Evolutionary conservation across 352 stramenopile genomes (phyloP).

Genomic region (Elongisporangium undulatum): DNA sequence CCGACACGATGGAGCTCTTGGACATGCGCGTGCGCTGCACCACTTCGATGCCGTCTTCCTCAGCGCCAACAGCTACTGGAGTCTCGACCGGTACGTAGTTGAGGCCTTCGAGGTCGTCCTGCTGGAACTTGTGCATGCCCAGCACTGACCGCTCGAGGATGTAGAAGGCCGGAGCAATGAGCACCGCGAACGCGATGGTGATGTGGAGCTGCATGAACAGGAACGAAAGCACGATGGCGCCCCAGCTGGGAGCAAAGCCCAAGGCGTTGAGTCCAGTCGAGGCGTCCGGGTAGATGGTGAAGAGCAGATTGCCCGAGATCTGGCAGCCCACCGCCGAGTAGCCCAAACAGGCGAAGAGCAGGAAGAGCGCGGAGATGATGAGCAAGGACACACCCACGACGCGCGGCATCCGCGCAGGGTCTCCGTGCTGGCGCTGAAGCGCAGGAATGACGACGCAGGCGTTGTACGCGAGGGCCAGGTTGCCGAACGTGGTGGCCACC

Average conservation of each 20-base stretch:
- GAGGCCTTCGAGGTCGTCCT: conserved; percentile 21
- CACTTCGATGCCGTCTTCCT: too few relatives aligned
- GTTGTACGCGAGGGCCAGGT: conserved; percentile 39
- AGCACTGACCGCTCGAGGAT: conserved; percentile 43
- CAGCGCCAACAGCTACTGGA: too few relatives aligned
- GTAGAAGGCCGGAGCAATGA: conserved; percentile 50
- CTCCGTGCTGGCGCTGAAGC: conserved; percentile 44
- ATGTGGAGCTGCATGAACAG: conserved; percentile 42
- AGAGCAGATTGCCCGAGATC: conserved; percentile 50
- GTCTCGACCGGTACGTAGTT: too few relatives aligned
- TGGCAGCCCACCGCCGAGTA: conserved; percentile 48
- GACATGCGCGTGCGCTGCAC: too few relatives aligned
- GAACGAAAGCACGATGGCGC: conserved; percentile 32
- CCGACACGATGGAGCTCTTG: too few relatives aligned
- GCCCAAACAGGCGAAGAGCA: conserved; percentile 27
- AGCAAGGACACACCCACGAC: conserved; percentile 45
- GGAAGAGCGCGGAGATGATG: conserved; percentile 44
- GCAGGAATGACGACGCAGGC: conserved; percentile 48
- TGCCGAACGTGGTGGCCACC: conserved; percentile 45
- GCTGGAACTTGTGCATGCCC: conserved; percentile 39
- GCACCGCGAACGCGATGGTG: conserved; percentile 35
- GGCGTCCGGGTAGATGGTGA: conserved; percentile 38
- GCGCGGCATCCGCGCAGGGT: conserved; percentile 45
- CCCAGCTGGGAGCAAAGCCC: conserved; percentile 33
- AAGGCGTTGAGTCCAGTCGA: conserved; percentile 23